Percentiles rank a stretch among this genome's conserved stretches.
These are phyloP conservation scores for Arachis stenosperma DNA, from an alignment of 306 rosid genomes.

Conservation along the genomic window DNA sequence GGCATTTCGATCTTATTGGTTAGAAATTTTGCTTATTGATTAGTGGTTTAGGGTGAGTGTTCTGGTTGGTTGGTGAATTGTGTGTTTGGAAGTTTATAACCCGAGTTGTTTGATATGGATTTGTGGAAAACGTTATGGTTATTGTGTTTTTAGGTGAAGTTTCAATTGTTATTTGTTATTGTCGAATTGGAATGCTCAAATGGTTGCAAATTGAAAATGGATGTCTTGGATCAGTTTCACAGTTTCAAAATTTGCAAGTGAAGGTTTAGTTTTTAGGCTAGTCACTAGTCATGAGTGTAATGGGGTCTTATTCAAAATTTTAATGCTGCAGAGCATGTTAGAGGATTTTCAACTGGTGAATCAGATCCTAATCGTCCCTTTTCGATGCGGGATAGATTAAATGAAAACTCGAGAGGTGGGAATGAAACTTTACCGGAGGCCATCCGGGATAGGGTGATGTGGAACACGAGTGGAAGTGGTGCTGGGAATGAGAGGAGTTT, in stretches of 20 bases:
- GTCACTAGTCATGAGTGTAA: neutral
- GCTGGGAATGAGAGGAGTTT: too few relatives aligned
- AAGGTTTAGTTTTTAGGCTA: neutral
- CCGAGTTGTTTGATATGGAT: constrained; percentile 29
- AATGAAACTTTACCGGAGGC: constrained; percentile 1
- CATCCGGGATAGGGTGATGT: neutral
- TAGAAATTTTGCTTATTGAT: constrained; percentile 12
- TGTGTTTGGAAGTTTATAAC: constrained; percentile 6
- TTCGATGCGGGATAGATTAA: constrained; percentile 27
- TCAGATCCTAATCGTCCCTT: constrained; percentile 26
- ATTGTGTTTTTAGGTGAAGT: neutral
- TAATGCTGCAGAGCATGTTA: constrained; percentile 42
- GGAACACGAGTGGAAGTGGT: too few relatives aligned
- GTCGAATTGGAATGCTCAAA: neutral
- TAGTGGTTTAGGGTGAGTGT: constrained; percentile 1
- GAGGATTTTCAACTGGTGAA: constrained; percentile 40
- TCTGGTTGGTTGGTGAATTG: neutral
- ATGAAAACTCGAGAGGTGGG: constrained; percentile 24
- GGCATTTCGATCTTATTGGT: neutral
- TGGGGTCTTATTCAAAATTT: constrained; percentile 23
- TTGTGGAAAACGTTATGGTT: neutral
- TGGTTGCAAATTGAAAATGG: constrained; percentile 19
- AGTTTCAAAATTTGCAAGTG: constrained; percentile 2
- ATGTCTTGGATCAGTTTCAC: neutral
- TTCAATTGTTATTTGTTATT: neutral